Evolutionary conservation across 2,329 filamentous ascomycete species (phyloP).

Genomic region (Aspergillus sp.): DNA sequence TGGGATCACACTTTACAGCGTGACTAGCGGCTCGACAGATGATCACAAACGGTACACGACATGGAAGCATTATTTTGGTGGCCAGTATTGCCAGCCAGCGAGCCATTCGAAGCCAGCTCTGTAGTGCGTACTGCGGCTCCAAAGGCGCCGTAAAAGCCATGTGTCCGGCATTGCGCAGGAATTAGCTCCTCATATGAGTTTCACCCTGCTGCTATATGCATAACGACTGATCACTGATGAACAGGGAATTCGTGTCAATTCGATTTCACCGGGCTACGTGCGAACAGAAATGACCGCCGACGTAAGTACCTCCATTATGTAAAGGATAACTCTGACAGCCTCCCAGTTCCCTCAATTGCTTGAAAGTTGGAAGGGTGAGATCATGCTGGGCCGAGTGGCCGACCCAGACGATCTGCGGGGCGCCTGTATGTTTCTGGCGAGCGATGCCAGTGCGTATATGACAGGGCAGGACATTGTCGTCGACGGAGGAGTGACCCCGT

Average conservation of each 20-base stretch:
- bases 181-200: constrained; percentile 31
- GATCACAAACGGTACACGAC: constrained; percentile 45
- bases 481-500: constrained; percentile 39
- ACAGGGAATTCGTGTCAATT: constrained; percentile 38
- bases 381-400: constrained; percentile 43
- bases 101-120: constrained; percentile 44
- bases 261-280: constrained; percentile 37
- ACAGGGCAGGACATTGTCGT: constrained; percentile 43
- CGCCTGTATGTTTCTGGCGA: constrained; percentile 43
- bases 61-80: constrained; percentile 48
- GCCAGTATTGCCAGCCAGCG: constrained; percentile 50
- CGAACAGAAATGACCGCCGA: constrained; percentile 28
- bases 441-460: constrained; percentile 42
- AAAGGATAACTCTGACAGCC: constrained; percentile 3
- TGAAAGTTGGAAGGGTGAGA: constrained; percentile 45
- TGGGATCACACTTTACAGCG: constrained; percentile 42
- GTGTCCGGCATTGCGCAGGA: constrained; percentile 45
- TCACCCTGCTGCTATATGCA: neutral
- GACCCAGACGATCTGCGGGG: constrained; percentile 47
- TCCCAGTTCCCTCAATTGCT: constrained; percentile 42
- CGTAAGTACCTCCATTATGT: constrained; percentile 11
- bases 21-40: constrained; percentile 47
- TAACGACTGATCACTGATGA: constrained; percentile 4
- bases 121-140: constrained; percentile 43
- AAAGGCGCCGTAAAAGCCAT: constrained; percentile 45